Percentiles rank a stretch among this genome's conserved stretches.
Conservation (phyloP, 129 eudicot genomes). For the Flaveria bidentis region DNA sequence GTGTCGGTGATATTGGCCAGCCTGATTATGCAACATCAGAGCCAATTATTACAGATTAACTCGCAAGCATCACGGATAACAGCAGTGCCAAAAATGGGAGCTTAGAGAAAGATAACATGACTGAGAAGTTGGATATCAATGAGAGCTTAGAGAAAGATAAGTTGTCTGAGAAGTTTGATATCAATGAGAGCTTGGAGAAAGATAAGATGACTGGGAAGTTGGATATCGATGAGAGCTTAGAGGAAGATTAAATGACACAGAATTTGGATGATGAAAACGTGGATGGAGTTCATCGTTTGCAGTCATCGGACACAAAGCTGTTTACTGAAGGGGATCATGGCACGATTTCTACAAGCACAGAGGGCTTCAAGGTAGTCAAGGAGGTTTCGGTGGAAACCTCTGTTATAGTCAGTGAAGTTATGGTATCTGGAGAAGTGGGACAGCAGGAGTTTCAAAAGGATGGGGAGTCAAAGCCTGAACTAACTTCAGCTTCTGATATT, state of each 20-base stretch:
- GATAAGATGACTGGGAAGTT: constrained; percentile 17
- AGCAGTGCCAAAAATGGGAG: constrained; percentile 13
- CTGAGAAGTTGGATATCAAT: constrained; percentile 21
- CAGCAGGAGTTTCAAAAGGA: constrained; percentile 27
- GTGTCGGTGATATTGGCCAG: constrained; percentile 23
- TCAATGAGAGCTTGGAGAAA: constrained; percentile 18
- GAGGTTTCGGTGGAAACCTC: constrained; percentile 32
- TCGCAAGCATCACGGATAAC: constrained; percentile 8
- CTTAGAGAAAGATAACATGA: constrained; percentile 15
- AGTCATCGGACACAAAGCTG: constrained; percentile 20
- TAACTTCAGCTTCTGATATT: constrained; percentile 23
- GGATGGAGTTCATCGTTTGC: constrained; percentile 23
- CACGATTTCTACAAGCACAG: constrained; percentile 20
- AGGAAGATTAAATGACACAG: constrained; percentile 8
- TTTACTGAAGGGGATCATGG: constrained; percentile 29
- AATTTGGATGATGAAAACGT: constrained; percentile 24
- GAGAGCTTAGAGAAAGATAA: too few species aligned
- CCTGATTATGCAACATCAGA: constrained; percentile 31
- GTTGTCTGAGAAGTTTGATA: background rate
- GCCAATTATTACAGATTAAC: constrained; percentile 25
- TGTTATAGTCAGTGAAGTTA: constrained; percentile 35
- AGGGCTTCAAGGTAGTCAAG: constrained; percentile 19
- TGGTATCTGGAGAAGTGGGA: constrained; percentile 33
- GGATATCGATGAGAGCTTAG: constrained; percentile 22
- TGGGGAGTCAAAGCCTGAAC: constrained; percentile 36